These are phyloP conservation scores for Candida argentea DNA, from an alignment of 805 yeast species.

Conservation along the genomic window DNA sequence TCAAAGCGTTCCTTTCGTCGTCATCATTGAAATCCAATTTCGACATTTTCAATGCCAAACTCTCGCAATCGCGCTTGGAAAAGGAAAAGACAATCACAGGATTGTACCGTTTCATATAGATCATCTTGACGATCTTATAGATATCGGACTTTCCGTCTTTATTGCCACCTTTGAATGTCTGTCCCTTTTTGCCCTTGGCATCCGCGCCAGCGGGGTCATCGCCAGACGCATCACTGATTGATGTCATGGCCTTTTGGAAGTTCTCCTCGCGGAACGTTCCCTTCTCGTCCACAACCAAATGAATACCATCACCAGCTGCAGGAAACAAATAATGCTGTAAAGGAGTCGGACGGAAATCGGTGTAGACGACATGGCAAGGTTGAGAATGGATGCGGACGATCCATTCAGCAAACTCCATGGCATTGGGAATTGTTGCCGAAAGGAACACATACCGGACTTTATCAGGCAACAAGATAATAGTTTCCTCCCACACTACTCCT, in stretches of 20 bases:
- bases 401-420: slow-evolving; percentile 99
- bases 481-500: slow-evolving; percentile 99
- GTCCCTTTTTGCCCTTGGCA: slow-evolving; percentile 64
- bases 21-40: slow-evolving; percentile 89
- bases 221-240: slow-evolving; percentile 71
- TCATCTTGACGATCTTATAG: slow-evolving; percentile 94
- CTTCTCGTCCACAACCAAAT: slow-evolving; percentile 94
- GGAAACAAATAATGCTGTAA: slow-evolving; percentile 96
- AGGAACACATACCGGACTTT: slow-evolving; percentile 89
- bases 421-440: slow-evolving; percentile 96
- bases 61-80: slow-evolving; percentile 93
- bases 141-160: slow-evolving; percentile 76
- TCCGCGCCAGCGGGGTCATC: slow-evolving; percentile 64
- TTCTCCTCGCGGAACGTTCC: slow-evolving; percentile 94
- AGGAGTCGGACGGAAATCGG: slow-evolving; percentile 98
- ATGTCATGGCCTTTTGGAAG: slow-evolving; percentile 97
- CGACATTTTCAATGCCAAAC: slow-evolving; percentile 89
- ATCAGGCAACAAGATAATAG: slow-evolving; percentile 90
- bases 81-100: slow-evolving; percentile 99
- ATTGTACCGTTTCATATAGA: slow-evolving; percentile 90
- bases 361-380: slow-evolving; percentile 97
- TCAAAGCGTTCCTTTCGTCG: slow-evolving; percentile 85
- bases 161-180: slow-evolving; percentile 79
- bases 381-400: slow-evolving; percentile 88
- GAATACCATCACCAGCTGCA: slow-evolving; percentile 97